Evolutionary conservation across 257 asterid genomes (phyloP).

Genomic region (Agastache rugosa): DNA sequence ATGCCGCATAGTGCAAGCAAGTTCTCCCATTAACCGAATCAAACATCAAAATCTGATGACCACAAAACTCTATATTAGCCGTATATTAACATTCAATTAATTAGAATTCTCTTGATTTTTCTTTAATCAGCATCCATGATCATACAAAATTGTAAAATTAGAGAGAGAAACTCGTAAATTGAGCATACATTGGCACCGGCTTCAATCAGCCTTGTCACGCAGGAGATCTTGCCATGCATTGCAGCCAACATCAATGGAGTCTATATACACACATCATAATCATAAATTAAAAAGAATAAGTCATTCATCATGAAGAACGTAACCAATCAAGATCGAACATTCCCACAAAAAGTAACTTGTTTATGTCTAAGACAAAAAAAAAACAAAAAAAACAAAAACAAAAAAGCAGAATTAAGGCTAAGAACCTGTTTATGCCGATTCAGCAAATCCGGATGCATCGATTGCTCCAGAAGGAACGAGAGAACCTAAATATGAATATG

Average conservation of each 20-base stretch:
- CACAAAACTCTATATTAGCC: slow-evolving; percentile 25
- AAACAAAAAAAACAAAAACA: no score
- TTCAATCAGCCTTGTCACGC: slow-evolving; percentile 79
- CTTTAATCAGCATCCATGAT: no score
- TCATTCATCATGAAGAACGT: not conserved
- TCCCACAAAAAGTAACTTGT: not conserved
- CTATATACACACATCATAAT: slow-evolving; percentile 55
- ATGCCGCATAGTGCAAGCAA: slow-evolving; percentile 95
- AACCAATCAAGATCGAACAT: slow-evolving; percentile 24
- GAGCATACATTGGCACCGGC: slow-evolving; percentile 87
- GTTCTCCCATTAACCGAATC: slow-evolving; percentile 85
- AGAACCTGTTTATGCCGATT: slow-evolving; percentile 93
- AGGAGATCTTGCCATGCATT: slow-evolving; percentile 89
- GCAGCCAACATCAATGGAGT: slow-evolving; percentile 99
- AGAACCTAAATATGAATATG: slow-evolving; percentile 54
- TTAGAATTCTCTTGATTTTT: not conserved
- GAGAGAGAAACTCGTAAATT: not conserved
- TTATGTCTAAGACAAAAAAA: no score
- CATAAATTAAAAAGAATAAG: slow-evolving; percentile 9
- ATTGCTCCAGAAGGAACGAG: slow-evolving; percentile 69
- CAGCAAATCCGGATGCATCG: slow-evolving; percentile 69
- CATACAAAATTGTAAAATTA: not conserved
- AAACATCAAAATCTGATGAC: slow-evolving; percentile 85
- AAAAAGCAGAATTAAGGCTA: not conserved
- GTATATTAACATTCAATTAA: not conserved